Evolutionary conservation across 2,329 filamentous ascomycete species (phyloP).

Genomic region (Colletotrichum gigasporum): DNA sequence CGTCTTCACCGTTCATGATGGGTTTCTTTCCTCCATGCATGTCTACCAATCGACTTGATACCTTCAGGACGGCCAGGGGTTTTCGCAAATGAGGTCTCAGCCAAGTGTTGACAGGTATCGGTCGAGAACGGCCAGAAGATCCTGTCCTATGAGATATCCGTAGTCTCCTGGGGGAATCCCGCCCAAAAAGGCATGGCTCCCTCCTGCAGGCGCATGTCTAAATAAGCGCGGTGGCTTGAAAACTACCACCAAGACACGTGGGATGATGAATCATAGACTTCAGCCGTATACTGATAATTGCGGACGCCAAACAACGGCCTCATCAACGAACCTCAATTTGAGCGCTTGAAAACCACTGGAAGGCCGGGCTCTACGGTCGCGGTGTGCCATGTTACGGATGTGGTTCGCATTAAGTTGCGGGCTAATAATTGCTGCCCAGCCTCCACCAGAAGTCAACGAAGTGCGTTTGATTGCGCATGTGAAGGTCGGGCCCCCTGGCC

Average conservation of each 20-base stretch:
- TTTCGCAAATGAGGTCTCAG: no score
- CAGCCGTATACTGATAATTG: not conserved
- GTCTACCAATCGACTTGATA: no score
- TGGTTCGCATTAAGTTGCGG: not conserved
- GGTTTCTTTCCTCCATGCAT: no score
- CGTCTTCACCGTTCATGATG: no score
- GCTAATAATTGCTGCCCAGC: not conserved
- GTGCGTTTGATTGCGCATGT: not conserved
- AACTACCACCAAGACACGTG: not conserved
- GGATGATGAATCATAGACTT: constrained; percentile 23
- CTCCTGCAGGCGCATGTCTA: not conserved
- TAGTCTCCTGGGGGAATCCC: not conserved
- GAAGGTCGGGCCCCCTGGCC: not conserved
- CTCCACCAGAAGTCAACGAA: not conserved
- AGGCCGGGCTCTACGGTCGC: not conserved
- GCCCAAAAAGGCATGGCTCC: not conserved
- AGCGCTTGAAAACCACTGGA: not conserved
- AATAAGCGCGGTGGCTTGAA: constrained; percentile 4
- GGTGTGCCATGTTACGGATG: not conserved
- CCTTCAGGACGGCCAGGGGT: no score
- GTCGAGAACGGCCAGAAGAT: not conserved
- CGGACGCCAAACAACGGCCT: not conserved
- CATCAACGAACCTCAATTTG: not conserved
- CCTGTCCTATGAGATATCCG: not conserved
- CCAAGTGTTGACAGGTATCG: not conserved